A percentile compares a stretch with the other conserved stretches of the same genome.
phyloP scores from a whole-genome alignment of 768 basidiomycete species.

The Rhodotorula kratochvilovae region DNA sequence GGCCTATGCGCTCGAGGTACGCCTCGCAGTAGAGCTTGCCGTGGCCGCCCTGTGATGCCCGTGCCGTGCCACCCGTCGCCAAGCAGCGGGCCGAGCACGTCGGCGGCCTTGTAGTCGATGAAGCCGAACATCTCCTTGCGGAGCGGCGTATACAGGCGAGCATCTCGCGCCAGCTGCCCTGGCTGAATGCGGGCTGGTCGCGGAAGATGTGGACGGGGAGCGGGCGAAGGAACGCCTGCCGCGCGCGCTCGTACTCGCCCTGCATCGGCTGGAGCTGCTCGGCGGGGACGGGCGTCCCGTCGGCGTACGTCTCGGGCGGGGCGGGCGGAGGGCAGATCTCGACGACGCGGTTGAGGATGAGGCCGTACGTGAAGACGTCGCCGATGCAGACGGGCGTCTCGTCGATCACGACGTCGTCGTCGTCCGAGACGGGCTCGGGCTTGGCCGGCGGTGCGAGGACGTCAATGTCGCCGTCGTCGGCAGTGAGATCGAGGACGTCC shows the following conservation, averaged over 20 bases:
- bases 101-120: slow-evolving; percentile 79
- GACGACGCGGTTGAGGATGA: slow-evolving; percentile 73
- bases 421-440: slow-evolving; percentile 1
- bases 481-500: background rate
- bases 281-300: slow-evolving; percentile 38
- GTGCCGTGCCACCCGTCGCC: slow-evolving; percentile 71
- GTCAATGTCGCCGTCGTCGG: background rate
- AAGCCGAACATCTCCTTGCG: slow-evolving; percentile 69
- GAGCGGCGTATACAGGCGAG: slow-evolving; percentile 69
- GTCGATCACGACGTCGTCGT: slow-evolving; percentile 33
- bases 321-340: slow-evolving; percentile 58
- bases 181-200: slow-evolving; percentile 47
- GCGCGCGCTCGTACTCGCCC: slow-evolving; percentile 69
- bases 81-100: slow-evolving; percentile 72
- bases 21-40: slow-evolving; percentile 53
- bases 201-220: slow-evolving; percentile 15
- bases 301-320: background rate
- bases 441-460: background rate
- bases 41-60: slow-evolving; percentile 55
- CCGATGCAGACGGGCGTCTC: slow-evolving; percentile 67
- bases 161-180: slow-evolving; percentile 56
- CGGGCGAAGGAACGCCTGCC: slow-evolving; percentile 51
- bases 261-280: background rate
- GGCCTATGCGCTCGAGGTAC: slow-evolving; percentile 24
- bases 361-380: slow-evolving; percentile 71